These are phyloP conservation scores for Stereum hirsutum DNA, from an alignment of 1,284 basidiomycete species.

Conservation along the genomic window DNA sequence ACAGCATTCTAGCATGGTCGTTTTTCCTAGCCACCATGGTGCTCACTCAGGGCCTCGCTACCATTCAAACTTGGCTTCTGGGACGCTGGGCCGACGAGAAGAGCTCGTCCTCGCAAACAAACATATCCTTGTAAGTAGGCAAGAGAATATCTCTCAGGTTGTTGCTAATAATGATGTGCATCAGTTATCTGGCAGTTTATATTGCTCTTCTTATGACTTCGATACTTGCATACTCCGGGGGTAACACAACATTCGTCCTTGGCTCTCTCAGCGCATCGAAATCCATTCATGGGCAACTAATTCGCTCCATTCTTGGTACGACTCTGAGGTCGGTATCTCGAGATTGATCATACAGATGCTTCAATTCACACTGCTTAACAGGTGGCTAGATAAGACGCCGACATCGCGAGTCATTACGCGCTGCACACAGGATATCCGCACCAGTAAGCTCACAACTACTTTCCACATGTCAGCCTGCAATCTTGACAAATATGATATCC, in stretches of 20 bases:
- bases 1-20: conserved; percentile 23
- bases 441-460: no score
- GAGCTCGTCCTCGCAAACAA: conserved; percentile 18
- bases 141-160: no score
- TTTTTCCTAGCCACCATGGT: conserved; percentile 15
- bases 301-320: conserved; percentile 47
- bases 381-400: conserved; percentile 49
- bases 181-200: conserved; percentile 35
- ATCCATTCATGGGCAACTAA: conserved; percentile 44
- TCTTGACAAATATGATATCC: no score
- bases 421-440: conserved; percentile 50
- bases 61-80: conserved; percentile 34
- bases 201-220: conserved; percentile 22
- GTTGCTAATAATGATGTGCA: no score
- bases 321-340: conserved; percentile 33
- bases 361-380: conserved; percentile 6
- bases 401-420: conserved; percentile 49
- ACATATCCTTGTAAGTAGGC: conserved; percentile 18
- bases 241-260: conserved; percentile 25
- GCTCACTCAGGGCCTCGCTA: conserved; percentile 12
- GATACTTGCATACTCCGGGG: conserved; percentile 18
- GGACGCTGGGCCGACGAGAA: conserved; percentile 31
- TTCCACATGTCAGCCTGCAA: no score
- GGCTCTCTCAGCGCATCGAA: conserved; percentile 43
- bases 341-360: conserved; percentile 9